Conservation (phyloP, 345 rosid species). For the Ailanthus altissimus region DNA sequence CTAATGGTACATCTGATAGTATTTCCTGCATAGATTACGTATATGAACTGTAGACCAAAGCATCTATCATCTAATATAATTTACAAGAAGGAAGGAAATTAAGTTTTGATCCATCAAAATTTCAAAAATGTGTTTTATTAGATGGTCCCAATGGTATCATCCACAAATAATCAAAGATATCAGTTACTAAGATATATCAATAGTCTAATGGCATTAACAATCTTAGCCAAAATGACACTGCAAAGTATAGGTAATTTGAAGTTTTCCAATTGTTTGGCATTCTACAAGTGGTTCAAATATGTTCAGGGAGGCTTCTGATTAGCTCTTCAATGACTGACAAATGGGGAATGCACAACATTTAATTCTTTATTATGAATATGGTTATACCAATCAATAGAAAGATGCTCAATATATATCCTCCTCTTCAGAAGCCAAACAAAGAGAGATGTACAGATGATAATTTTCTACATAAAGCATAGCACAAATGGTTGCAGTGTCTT, state of each 20-base stretch:
- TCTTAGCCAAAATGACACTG: neutral
- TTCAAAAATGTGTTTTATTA: neutral
- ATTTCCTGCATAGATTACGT: constrained; percentile 60
- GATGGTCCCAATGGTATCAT: neutral
- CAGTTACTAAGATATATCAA: neutral
- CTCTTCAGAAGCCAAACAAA: neutral
- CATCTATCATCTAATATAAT: constrained; percentile 17
- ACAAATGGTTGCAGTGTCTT: neutral
- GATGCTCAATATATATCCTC: neutral
- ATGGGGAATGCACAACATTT: neutral
- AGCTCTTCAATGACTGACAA: neutral
- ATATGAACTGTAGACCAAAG: constrained; percentile 7
- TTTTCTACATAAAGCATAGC: neutral
- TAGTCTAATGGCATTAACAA: neutral
- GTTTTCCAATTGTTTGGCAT: neutral
- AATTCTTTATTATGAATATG: neutral
- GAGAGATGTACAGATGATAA: neutral
- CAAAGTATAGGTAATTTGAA: neutral
- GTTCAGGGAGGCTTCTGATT: neutral
- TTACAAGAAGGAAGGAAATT: neutral
- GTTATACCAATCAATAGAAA: neutral
- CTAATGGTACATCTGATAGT: constrained; percentile 84
- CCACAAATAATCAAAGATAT: neutral
- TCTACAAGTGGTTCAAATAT: neutral
- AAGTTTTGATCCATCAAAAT: constrained; percentile 3